Evolutionary conservation across 208 protist genomes (phyloP).

Genomic region (Novymonas esmeraldas): DNA sequence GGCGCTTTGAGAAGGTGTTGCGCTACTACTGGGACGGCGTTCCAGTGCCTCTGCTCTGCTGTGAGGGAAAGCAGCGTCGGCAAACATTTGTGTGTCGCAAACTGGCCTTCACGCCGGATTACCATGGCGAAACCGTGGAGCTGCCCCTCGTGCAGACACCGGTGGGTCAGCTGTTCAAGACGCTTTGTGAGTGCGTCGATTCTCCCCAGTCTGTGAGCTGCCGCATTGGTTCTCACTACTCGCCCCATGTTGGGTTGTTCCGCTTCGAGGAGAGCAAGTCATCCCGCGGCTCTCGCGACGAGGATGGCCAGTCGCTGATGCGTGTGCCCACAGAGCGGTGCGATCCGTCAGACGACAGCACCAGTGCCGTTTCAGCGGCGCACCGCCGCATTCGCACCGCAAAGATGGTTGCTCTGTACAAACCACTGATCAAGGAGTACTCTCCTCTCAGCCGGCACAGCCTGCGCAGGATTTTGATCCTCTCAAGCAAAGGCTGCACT

Average conservation of each 20-base stretch:
- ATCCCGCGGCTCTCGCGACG: neutral
- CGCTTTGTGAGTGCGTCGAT: conserved; percentile 36
- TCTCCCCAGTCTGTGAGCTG: conserved; percentile 47
- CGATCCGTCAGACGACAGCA: conserved; percentile 32
- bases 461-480: conserved; percentile 69
- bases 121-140: conserved; percentile 59
- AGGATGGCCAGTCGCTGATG: conserved; percentile 9
- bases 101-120: conserved; percentile 79
- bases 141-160: conserved; percentile 25
- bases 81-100: conserved; percentile 64
- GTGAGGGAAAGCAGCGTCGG: conserved; percentile 23
- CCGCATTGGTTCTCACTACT: conserved; percentile 89
- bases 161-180: conserved; percentile 35
- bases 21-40: conserved; percentile 87
- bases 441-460: conserved; percentile 46
- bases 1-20: conserved; percentile 84
- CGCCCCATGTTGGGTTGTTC: conserved; percentile 79
- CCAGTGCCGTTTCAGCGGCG: conserved; percentile 30
- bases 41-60: conserved; percentile 63
- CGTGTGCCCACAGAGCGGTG: conserved; percentile 70
- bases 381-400: conserved; percentile 49
- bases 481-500: conserved; percentile 53
- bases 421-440: conserved; percentile 62
- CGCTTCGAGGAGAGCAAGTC: conserved; percentile 26
- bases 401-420: conserved; percentile 76